Evolutionary conservation across 2,329 filamentous ascomycete genomes (phyloP).

Genomic region (Calonectria multiphialidica): DNA sequence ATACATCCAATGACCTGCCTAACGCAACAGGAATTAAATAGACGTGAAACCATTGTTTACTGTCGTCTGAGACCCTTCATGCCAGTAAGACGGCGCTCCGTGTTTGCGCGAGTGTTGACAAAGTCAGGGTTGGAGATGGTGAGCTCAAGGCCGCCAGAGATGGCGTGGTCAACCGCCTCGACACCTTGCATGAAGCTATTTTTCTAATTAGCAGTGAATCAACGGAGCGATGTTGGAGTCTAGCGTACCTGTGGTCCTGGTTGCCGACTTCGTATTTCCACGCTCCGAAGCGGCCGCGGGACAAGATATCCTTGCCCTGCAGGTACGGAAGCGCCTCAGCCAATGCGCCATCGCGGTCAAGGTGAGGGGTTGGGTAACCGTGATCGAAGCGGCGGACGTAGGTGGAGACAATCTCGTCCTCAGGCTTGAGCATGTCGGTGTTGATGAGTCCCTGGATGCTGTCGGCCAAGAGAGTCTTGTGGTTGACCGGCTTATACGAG

Average conservation of each 20-base stretch:
- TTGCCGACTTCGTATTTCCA: slow-evolving; percentile 98
- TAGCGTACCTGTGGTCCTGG: slow-evolving; percentile 84
- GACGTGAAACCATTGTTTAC: no score
- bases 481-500: slow-evolving; percentile 91
- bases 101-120: slow-evolving; percentile 82
- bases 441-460: slow-evolving; percentile 97
- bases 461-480: slow-evolving; percentile 85
- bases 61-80: neutral
- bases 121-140: slow-evolving; percentile 98
- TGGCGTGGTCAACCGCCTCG: slow-evolving; percentile 92
- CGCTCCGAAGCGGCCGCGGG: slow-evolving; percentile 95
- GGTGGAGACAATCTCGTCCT: slow-evolving; percentile 95
- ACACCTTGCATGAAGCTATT: slow-evolving; percentile 88
- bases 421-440: slow-evolving; percentile 92
- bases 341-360: slow-evolving; percentile 95
- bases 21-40: no score
- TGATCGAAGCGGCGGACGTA: slow-evolving; percentile 99
- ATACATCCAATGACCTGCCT: neutral
- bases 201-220: neutral
- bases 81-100: slow-evolving; percentile 51
- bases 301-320: slow-evolving; percentile 91
- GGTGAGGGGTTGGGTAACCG: slow-evolving; percentile 94
- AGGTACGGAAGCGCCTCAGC: slow-evolving; percentile 93
- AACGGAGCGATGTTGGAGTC: neutral
- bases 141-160: slow-evolving; percentile 89